Percentiles rank a stretch among this genome's conserved stretches.
phyloP scores from a whole-genome alignment of 176 grass and related monocot species.

The Hordeum marinum region DNA sequence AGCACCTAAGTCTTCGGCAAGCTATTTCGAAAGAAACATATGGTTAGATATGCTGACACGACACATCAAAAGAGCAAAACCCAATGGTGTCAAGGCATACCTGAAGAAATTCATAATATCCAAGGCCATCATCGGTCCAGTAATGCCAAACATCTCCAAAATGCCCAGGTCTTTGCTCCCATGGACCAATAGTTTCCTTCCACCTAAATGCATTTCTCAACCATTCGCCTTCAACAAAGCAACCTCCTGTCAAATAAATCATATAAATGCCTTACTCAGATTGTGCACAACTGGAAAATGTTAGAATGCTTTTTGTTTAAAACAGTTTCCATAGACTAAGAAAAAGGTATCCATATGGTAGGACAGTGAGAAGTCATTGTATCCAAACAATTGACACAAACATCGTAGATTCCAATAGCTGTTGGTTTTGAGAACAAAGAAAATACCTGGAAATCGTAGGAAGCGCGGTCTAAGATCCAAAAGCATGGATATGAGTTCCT shows the following conservation, averaged over 20 bases:
- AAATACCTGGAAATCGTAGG: constrained; percentile 70
- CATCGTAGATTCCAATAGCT: not conserved
- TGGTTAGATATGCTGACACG: not conserved
- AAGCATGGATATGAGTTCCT: constrained; percentile 66
- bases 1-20: constrained; percentile 62
- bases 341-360: not conserved
- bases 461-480: constrained; percentile 70
- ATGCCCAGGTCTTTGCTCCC: constrained; percentile 76
- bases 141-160: constrained; percentile 82
- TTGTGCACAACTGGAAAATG: not conserved
- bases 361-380: not conserved
- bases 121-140: constrained; percentile 81
- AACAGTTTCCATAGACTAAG: not conserved
- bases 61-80: not conserved
- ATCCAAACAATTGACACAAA: not conserved
- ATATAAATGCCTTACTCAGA: not conserved
- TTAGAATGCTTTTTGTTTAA: not conserved
- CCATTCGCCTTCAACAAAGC: constrained; percentile 71
- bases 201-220: constrained; percentile 82
- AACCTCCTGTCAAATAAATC: constrained; percentile 46
- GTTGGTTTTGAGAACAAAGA: not conserved
- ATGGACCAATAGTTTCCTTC: constrained; percentile 62
- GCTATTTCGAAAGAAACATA: constrained; percentile 36
- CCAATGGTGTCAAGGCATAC: constrained; percentile 19
- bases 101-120: constrained; percentile 80